Percentiles rank a stretch among this genome's conserved stretches.
These are phyloP conservation scores for Quercus berberidifolia DNA, from an alignment of 306 rosid species.

Conservation along the genomic window DNA sequence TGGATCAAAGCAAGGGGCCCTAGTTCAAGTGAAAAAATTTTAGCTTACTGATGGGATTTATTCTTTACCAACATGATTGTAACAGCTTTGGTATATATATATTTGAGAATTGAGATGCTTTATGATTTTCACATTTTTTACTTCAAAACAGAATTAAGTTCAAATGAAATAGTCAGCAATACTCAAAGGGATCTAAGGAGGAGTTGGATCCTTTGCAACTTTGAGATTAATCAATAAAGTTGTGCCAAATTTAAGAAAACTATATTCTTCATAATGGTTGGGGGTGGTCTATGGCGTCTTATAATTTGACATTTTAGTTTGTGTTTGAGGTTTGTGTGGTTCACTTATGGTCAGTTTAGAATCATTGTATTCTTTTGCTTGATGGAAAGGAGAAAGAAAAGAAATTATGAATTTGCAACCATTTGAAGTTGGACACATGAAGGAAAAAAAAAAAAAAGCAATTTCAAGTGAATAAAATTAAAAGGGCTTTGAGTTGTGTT, in stretches of 20 bases:
- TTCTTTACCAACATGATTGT: background rate
- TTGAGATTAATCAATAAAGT: background rate
- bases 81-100: background rate
- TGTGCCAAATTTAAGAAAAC: background rate
- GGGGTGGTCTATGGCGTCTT: too few species aligned
- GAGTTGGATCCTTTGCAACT: background rate
- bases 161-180: background rate
- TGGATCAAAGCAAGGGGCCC: conserved; percentile 68
- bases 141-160: background rate
- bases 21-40: conserved; percentile 65
- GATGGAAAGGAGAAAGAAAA: too few species aligned
- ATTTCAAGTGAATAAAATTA: too few species aligned
- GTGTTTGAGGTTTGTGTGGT: too few species aligned
- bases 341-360: too few species aligned
- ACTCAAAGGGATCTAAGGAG: background rate
- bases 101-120: background rate
- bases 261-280: too few species aligned
- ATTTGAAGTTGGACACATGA: too few species aligned
- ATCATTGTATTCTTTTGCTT: too few species aligned
- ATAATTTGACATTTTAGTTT: too few species aligned
- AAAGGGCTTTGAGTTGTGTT: too few species aligned
- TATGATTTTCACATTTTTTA: background rate
- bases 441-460: too few species aligned
- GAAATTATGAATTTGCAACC: too few species aligned
- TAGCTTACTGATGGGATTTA: conserved; percentile 31